Base-by-base conservation (phyloP, 148 eudicot species). In the Heliamphora exappendiculata region DNA sequence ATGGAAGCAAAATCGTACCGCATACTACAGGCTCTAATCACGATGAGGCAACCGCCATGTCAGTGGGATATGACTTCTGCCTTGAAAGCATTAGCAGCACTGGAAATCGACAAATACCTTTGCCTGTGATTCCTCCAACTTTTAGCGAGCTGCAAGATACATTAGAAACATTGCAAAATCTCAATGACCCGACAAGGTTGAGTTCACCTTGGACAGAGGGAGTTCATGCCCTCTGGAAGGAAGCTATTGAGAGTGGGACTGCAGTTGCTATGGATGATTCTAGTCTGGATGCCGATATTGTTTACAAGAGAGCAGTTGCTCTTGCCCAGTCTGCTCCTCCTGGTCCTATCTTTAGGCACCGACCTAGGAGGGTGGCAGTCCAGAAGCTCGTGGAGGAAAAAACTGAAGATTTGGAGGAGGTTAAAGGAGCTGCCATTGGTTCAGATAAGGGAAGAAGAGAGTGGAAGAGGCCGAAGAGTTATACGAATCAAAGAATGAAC, bases 231-330 rank as follows among this genome's bases (percentile, higher is more conserved):
- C 96, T 91, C n/a, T 76, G 84, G 67, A 84, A 81, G 53, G 84
- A 91, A 79, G 98, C 98, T 74, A 82, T 95, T 36, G 92, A 91
- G 68, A 82, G 73, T 76, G 96, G 97, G 77, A 78, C 84, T 55
- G 97, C 98, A 51, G 7, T 89, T 39, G 55, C 88, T 67, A 79
- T 92, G 37, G 91, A 88, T 54, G 84, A 86, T 24, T 51, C 79
- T 37, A 71, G 77, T 71, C 78, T 91, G 77, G 93, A 89, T 81
- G 89, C 97, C 17, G 93, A 95, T 63, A 57, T 74, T 49, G 86
- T 92, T 59, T 92, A 83, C 73, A 80, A 85, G 70, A 88, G 74
- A 77, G 87, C 93, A 6, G 91, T 91, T 70, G 84, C 86, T 60
- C 82, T 95, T 82, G 84, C 98, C 29, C 37, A 86, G 64, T 82